Percentiles rank a stretch among this genome's conserved stretches.
Evolutionary conservation across 2,329 filamentous ascomycete genomes (phyloP).

Genomic region (Plenodomus biglobosus): DNA sequence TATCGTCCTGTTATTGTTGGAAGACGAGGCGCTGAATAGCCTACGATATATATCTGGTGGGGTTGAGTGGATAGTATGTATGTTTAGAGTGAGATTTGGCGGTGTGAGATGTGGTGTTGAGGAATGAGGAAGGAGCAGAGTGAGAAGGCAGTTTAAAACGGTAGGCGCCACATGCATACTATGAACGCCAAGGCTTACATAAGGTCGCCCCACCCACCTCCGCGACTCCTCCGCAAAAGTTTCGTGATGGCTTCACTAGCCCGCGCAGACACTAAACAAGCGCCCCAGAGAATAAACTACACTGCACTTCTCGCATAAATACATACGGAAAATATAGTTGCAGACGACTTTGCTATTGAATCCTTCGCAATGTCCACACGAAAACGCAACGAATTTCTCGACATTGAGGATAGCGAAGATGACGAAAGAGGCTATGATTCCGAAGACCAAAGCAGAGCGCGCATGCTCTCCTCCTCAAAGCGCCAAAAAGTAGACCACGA

Average conservation of each 20-base stretch:
- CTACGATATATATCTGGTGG: background rate
- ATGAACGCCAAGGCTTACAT: conserved; percentile 2
- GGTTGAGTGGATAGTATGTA: background rate
- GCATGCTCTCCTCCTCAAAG: conserved; percentile 58
- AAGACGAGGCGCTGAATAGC: background rate
- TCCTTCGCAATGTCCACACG: conserved; percentile 60
- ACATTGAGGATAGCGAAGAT: conserved; percentile 50
- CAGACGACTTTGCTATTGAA: background rate
- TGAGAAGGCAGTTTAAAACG: conserved; percentile 10
- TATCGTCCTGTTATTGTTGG: background rate
- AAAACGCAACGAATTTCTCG: conserved; percentile 72
- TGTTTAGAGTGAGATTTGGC: background rate
- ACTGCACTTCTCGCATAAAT: background rate
- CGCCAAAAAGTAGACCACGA: conserved; percentile 61
- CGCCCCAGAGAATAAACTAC: no score
- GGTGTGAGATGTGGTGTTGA: no score
- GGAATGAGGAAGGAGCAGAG: background rate
- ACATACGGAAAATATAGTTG: background rate
- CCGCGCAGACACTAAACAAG: background rate
- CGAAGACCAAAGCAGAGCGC: conserved; percentile 67
- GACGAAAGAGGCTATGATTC: conserved; percentile 63
- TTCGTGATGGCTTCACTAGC: conserved; percentile 13
- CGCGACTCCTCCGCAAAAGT: conserved; percentile 31
- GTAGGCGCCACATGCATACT: background rate
- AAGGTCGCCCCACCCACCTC: conserved; percentile 29